These are phyloP conservation scores for Gliomastix tumulicola DNA, from an alignment of 2,329 filamentous ascomycete species.

Conservation along the genomic window DNA sequence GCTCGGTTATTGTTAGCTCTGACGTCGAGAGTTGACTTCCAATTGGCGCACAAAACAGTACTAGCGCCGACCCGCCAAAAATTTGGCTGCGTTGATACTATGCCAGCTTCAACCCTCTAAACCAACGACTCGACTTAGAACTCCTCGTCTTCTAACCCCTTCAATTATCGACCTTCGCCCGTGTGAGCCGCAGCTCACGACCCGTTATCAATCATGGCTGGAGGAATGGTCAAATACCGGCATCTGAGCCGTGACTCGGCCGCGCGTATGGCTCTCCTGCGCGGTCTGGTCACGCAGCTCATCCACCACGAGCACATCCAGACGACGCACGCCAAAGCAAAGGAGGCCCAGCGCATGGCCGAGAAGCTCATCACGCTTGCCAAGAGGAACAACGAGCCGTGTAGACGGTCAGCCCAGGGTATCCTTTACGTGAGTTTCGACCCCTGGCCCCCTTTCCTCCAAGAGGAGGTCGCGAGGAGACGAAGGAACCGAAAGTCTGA, in stretches of 20 bases:
- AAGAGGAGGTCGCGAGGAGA: background rate
- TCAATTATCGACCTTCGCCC: background rate
- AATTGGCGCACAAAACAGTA: too few species aligned
- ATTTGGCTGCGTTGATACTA: too few species aligned
- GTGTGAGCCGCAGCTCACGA: constrained; percentile 1
- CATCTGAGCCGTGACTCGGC: constrained; percentile 80
- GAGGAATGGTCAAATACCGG: constrained; percentile 79
- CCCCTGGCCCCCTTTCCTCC: constrained; percentile 6
- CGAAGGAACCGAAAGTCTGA: background rate
- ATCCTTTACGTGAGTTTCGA: constrained; percentile 72
- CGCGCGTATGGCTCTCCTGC: constrained; percentile 85
- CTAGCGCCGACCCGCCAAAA: too few species aligned
- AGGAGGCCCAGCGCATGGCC: constrained; percentile 88
- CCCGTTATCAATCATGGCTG: constrained; percentile 56
- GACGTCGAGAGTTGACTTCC: too few species aligned
- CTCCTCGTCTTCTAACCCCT: too few species aligned
- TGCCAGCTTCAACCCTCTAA: too few species aligned
- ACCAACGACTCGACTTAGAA: too few species aligned
- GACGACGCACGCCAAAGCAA: constrained; percentile 94
- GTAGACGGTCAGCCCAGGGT: constrained; percentile 63
- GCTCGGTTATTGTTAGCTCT: too few species aligned
- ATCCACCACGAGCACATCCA: constrained; percentile 89
- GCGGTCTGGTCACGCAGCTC: constrained; percentile 92
- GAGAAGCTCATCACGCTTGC: constrained; percentile 92
- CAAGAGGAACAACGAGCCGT: constrained; percentile 86